Percentiles rank a stretch among this genome's conserved stretches.
Evolutionary conservation across 345 rosid species (phyloP).

Genomic region (Mallotus nudiflorus): DNA sequence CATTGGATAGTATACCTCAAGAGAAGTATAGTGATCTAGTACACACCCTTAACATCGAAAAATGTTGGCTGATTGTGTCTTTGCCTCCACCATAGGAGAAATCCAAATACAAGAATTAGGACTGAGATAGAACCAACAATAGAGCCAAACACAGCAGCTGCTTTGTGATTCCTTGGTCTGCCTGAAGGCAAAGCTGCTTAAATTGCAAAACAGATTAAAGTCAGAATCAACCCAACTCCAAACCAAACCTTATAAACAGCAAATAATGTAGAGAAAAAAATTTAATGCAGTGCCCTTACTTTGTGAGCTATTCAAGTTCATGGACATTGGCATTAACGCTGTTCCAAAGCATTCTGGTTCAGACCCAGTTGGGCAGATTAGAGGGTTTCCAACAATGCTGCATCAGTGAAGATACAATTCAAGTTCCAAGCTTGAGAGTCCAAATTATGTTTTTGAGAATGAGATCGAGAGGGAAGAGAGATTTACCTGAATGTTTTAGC

Average conservation of each 20-base stretch:
- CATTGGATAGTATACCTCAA: not conserved
- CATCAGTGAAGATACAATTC: constrained; percentile 21
- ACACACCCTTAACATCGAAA: constrained; percentile 81
- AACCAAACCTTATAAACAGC: not conserved
- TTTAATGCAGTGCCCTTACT: constrained; percentile 36
- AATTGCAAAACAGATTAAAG: constrained; percentile 11
- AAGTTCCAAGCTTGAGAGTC: not conserved
- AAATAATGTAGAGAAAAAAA: not conserved
- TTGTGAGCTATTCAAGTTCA: constrained; percentile 79
- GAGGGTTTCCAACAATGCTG: constrained; percentile 91
- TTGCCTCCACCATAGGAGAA: constrained; percentile 83
- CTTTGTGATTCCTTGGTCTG: constrained; percentile 56
- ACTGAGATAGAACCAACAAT: constrained; percentile 65
- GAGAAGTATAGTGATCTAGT: not conserved
- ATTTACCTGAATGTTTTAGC: constrained; percentile 91
- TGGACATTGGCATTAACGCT: constrained; percentile 89
- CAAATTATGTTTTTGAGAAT: constrained; percentile 13
- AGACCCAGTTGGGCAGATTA: constrained; percentile 80
- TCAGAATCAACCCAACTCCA: constrained; percentile 16
- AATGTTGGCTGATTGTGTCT: constrained; percentile 60
- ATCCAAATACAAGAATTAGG: constrained; percentile 64
- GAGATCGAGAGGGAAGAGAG: constrained; percentile 15
- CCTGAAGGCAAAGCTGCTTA: constrained; percentile 42
- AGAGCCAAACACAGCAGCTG: constrained; percentile 72
- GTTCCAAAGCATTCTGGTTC: constrained; percentile 90